Conservation (phyloP, 257 asterid genomes). For the Avicennia marina region DNA sequence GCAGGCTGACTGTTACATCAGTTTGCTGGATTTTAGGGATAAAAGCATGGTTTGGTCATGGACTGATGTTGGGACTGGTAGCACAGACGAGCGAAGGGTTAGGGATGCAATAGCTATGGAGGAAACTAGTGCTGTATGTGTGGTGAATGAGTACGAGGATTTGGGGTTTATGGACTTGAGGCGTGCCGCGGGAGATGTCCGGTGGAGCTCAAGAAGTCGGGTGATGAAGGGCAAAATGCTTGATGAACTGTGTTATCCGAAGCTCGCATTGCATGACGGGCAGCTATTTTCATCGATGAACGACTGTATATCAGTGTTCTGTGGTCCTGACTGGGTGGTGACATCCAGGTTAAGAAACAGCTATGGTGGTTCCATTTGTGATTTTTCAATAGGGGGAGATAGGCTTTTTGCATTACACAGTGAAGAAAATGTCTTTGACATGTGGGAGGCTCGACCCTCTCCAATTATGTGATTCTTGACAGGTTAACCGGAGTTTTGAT, state of each 20-base stretch:
- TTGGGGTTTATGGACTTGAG: conserved; percentile 88
- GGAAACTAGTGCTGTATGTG: conserved; percentile 58
- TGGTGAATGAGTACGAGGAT: conserved; percentile 89
- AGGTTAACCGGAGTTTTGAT: not conserved
- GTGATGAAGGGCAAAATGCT: conserved; percentile 84
- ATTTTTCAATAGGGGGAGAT: conserved; percentile 87
- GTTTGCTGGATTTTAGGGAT: conserved; percentile 78
- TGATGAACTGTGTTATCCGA: conserved; percentile 86
- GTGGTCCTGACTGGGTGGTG: conserved; percentile 82
- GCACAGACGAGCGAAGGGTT: conserved; percentile 65
- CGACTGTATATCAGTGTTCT: conserved; percentile 72
- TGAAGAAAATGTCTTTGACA: conserved; percentile 81
- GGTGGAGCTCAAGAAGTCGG: conserved; percentile 94
- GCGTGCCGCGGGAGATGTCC: conserved; percentile 42
- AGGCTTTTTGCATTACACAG: conserved; percentile 81
- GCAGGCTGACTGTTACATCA: conserved; percentile 79
- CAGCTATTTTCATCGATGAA: conserved; percentile 88
- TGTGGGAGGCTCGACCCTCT: conserved; percentile 79
- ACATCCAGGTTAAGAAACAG: conserved; percentile 72
- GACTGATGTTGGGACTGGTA: conserved; percentile 57
- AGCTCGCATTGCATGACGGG: conserved; percentile 72
- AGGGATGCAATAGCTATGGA: conserved; percentile 92
- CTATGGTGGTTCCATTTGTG: conserved; percentile 85
- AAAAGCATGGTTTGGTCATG: conserved; percentile 90
- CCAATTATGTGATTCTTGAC: conserved; percentile 46